Conservation (phyloP, 148 eudicot genomes). For the Vaccinium myrtillus region DNA sequence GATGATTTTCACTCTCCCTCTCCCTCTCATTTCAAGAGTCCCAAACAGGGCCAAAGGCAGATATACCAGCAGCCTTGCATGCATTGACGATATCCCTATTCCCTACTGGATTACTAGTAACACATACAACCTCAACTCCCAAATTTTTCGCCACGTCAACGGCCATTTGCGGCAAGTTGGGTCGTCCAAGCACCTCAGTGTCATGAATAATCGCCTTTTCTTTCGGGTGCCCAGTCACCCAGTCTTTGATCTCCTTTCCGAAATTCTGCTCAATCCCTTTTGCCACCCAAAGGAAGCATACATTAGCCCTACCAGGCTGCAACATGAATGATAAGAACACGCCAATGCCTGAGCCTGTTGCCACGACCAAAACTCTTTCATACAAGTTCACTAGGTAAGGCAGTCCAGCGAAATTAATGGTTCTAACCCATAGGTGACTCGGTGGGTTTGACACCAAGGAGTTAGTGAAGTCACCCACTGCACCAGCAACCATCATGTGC, state of each 20-base stretch:
- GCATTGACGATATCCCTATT: conserved; percentile 50
- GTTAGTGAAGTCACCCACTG: conserved; percentile 58
- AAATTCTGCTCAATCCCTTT: conserved; percentile 52
- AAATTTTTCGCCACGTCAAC: conserved; percentile 39
- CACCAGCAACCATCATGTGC: conserved; percentile 66
- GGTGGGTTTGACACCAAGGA: conserved; percentile 48
- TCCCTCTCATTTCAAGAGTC: conserved; percentile 28
- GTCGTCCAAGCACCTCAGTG: conserved; percentile 48
- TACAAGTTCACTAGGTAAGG: conserved; percentile 51
- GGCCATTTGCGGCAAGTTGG: conserved; percentile 43
- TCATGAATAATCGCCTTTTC: conserved; percentile 54
- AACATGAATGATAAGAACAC: conserved; percentile 48
- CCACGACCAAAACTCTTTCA: conserved; percentile 42
- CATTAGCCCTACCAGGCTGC: conserved; percentile 39
- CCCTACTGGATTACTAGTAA: conserved; percentile 55
- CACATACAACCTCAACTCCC: conserved; percentile 49
- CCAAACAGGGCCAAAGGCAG: conserved; percentile 59
- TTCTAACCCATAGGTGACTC: conserved; percentile 50
- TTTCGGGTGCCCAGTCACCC: conserved; percentile 37
- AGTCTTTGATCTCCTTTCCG: conserved; percentile 43
- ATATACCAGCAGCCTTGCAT: conserved; percentile 40
- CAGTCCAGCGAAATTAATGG: conserved; percentile 49
- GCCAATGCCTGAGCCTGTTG: conserved; percentile 53
- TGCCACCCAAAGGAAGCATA: conserved; percentile 51
- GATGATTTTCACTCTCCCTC: too few species aligned